Base-by-base conservation (phyloP, 331 rosid genomes). In the Acacia pycnantha region DNA sequence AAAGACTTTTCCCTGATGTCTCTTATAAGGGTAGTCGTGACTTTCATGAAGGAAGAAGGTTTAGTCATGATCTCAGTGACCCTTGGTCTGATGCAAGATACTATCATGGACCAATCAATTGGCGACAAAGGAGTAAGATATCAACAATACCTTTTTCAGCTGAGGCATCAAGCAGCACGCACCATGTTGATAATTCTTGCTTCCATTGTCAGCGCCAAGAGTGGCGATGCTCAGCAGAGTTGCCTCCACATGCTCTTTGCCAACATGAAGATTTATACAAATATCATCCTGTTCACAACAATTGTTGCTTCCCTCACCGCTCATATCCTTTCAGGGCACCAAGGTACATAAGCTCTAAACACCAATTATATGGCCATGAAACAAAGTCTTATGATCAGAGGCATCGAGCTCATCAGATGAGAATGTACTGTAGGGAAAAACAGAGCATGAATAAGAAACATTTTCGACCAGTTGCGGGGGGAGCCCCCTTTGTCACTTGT, bases 401-500 rank as follows among this genome's bases (percentile, higher is more conserved):
- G 76, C 85, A 69, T 64, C 82, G 72, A 78, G 84, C 76, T 81
- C 82, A 73, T 10, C 90, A 82, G 70, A 59, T 77, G 80, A 88
- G 84, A 81, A 89, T 77, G 82, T 79, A 85, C 78, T 74, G 33
- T 48, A 81, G 91, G 77, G 94, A 89, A 85, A 86, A 84, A 83
- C 84, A 65, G 19, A 86, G 65, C 80, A 54, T 77, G 76, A 84
- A 70, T 21, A 94, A 90, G 89, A 83, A 88, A 65, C 94, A 91
- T 87, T 89, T 87, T 68, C 86, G 83, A 77, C 98, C 99, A 4
- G 82, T 96, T 24, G 95, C 97, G 8, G 95, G 98, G 70, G 99
- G 92, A 50, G 94, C 99, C 59, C 99, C 99, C 78, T 82, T 96
- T 75, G 44, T 94, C 76, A 84, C 91, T 80, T 96, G 99, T 85